These are phyloP conservation scores for Malbranchea cinnamomea DNA, from an alignment of 2,329 filamentous ascomycete species.

Conservation along the genomic window DNA sequence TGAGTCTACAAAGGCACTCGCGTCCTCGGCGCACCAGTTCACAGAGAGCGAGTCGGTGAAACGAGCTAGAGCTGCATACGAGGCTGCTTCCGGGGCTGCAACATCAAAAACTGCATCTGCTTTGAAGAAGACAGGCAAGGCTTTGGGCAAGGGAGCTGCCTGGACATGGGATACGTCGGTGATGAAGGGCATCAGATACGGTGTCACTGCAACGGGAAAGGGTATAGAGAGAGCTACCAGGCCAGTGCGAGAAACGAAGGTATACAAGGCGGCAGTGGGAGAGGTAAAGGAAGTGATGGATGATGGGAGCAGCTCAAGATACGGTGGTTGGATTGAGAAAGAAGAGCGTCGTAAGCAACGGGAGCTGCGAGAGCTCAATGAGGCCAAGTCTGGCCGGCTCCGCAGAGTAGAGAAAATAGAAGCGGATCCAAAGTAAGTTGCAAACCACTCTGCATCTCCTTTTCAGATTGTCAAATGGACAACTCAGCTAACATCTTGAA, in stretches of 20 bases:
- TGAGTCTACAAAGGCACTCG: constrained; percentile 89
- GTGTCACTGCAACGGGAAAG: constrained; percentile 70
- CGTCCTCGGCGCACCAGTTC: constrained; percentile 78
- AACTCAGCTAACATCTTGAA: constrained; percentile 30
- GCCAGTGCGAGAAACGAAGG: constrained; percentile 85
- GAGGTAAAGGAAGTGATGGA: constrained; percentile 92
- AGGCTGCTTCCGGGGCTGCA: constrained; percentile 71
- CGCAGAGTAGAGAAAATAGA: constrained; percentile 46
- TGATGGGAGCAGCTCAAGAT: constrained; percentile 87
- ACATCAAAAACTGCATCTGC: constrained; percentile 63
- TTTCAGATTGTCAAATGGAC: constrained; percentile 6
- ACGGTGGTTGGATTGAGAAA: constrained; percentile 93
- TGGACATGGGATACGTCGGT: constrained; percentile 97
- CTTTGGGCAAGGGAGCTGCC: constrained; percentile 74
- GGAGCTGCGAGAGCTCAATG: constrained; percentile 53
- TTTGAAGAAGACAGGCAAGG: constrained; percentile 71
- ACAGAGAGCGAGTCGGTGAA: constrained; percentile 84
- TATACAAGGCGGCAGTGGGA: constrained; percentile 52
- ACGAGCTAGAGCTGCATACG: constrained; percentile 71
- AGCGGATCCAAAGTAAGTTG: constrained; percentile 79
- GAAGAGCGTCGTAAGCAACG: constrained; percentile 75
- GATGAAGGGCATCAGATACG: constrained; percentile 78
- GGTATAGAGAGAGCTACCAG: constrained; percentile 89
- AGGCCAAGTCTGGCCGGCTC: constrained; percentile 36
- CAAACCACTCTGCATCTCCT: constrained; percentile 11